Evolutionary conservation across 805 yeast genomes (phyloP), one percentile per base, ranked within the genome.

Genomic region (Monosporozyma siamensis): DNA sequence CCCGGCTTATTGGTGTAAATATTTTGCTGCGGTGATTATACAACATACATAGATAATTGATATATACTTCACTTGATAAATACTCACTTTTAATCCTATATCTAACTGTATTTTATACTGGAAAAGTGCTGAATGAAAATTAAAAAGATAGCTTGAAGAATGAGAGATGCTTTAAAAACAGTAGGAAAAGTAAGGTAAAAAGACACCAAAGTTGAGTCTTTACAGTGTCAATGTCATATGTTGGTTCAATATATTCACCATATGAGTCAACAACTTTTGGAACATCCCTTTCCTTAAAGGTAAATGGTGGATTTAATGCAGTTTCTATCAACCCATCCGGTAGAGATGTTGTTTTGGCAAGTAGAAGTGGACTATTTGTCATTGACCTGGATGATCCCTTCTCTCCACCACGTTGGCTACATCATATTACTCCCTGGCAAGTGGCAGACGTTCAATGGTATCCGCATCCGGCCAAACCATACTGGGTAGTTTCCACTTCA

Each of bases 381-480:
- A 80, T 90, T n/a, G 97, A 92, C 63, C 64, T 92, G 34, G 95
- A 90, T 55, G 96, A 92, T 59, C 98, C 97, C 1, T 90, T 86
- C 63, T 77, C 90, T 0, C 88, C 95, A 1, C 98, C 98, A 0
- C 69, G 98, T 45, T 87, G 94, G 89, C 72, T 92, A 12, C 94
- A 80, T 43, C 96, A 92, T 56, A 71, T 79, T 27, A 90, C 97
- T 0, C 79, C 95, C 0, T 92, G 97, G 97, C 97, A 92, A 61
- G 98, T 92, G 3, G 96, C 98, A 0, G 97, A 90, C 59, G 97
- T 90, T 1, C 97, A 92, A 61, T 92, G 98, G 97, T 85, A 94
- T 2, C 96, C 97, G 0, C 97, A 92, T 58, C 69, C 74, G 5
- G 72, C 80, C 2, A 85, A 84, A 50, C 90, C 95, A 1, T 71